Evolutionary conservation across 83 land plant genomes (phyloP), one percentile per base, ranked within the genome.

Genomic region (Larix sibirica): DNA sequence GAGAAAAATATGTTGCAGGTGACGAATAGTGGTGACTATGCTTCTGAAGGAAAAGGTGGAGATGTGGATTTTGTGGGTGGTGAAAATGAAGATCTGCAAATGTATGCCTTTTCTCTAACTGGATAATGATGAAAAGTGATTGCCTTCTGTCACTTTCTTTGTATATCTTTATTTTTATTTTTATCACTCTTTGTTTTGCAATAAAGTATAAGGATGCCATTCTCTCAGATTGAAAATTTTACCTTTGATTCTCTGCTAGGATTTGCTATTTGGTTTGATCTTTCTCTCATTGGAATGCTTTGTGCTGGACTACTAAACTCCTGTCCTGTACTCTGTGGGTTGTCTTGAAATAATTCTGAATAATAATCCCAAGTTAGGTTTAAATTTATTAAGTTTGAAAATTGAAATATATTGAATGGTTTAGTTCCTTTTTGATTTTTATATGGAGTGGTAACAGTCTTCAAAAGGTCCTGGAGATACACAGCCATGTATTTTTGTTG

Each of bases 61-160:
- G 97, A 93, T 84, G 88, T 91, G 81, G 97, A 91, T 83, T 94
- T 90, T 2, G 63, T 58, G 21, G 83, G 91, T 82, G 89, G 91
- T 66, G 94, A 90, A 84, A 87, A 88, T 38, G 95, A 96, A 73
- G 98, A 96, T 50, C 82, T 94, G 36, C 83, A 91, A 79, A 70
- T 96, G 98, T 96, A 82, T 85, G 98, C 82, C 65, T 44, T 71
- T 14, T 4, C 6, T 20, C 9, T 79, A 14, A 33, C 14, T 31
- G 42, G 62, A 20, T 61, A 36, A 63, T 17, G 20, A 62, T 28
- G 20, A 20, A 58, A 23, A 6, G 42, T 33, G 4, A 70, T 18
- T 83, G 24, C 62, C 20, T 42, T 28, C 12, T 38, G 70, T 14
- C 36, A 60, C 61, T 62, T 77, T 21, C 4, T 59, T 18, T 79